These are phyloP conservation scores for Macrophomina tecta DNA, from an alignment of 2,329 filamentous ascomycete genomes.

Conservation along the genomic window DNA sequence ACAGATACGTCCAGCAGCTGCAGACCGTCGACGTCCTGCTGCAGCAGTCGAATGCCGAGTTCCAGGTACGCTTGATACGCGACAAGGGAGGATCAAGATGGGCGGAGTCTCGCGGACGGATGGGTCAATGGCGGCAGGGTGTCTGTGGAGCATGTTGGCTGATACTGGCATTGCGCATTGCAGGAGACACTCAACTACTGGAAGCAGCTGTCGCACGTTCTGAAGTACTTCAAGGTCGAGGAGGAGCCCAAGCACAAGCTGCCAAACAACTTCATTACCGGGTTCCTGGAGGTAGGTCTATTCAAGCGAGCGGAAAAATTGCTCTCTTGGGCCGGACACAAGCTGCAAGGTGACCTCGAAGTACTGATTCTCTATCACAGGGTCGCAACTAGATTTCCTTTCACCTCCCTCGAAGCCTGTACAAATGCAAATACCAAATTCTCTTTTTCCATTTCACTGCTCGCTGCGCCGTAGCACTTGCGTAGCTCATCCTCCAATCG, in stretches of 20 bases:
- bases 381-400: conserved; percentile 29
- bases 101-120: not conserved
- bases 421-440: conserved; percentile 47
- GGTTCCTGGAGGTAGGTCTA: conserved; percentile 84
- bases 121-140: not conserved
- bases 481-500: conserved; percentile 25
- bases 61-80: conserved; percentile 70
- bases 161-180: conserved; percentile 14
- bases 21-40: conserved; percentile 87
- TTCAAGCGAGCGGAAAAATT: not conserved
- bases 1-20: conserved; percentile 91
- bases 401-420: conserved; percentile 34
- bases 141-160: not conserved
- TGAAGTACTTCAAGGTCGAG: conserved; percentile 95
- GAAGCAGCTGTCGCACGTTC: conserved; percentile 94
- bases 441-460: conserved; percentile 32
- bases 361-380: conserved; percentile 23
- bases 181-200: conserved; percentile 99
- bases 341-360: not conserved
- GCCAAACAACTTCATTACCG: conserved; percentile 88
- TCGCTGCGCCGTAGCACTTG: conserved; percentile 34
- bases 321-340: not conserved
- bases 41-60: conserved; percentile 90
- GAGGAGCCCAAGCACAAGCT: conserved; percentile 79
- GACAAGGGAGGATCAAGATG: not conserved